A percentile compares a stretch with the other conserved stretches of the same genome.
Evolutionary conservation across 2,329 filamentous ascomycete genomes (phyloP).

Genomic region (Chaetothyriales sp.): DNA sequence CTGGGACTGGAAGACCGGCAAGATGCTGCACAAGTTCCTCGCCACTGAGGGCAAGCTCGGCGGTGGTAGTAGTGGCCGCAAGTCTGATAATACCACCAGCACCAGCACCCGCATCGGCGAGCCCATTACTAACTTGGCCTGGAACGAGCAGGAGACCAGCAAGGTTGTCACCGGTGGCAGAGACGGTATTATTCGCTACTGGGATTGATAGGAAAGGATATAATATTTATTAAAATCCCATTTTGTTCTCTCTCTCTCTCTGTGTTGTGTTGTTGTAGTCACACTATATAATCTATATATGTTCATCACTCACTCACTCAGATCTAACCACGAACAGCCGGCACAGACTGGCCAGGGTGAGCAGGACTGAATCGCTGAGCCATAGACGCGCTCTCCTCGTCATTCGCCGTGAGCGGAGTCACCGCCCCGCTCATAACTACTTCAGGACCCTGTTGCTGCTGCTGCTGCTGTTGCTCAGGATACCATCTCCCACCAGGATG

Average conservation of each 20-base stretch:
- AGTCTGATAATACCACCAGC: too few species aligned
- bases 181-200: conserved; percentile 79
- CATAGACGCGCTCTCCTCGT: background rate
- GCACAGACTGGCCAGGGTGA: background rate
- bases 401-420: background rate
- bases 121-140: conserved; percentile 72
- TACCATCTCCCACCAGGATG: conserved; percentile 34
- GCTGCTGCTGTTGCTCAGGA: conserved; percentile 18
- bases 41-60: conserved; percentile 41
- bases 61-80: background rate
- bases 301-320: background rate
- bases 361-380: background rate
- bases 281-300: background rate
- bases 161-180: conserved; percentile 84
- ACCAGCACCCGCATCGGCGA: conserved; percentile 42
- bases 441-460: background rate
- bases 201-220: conserved; percentile 47
- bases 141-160: conserved; percentile 95
- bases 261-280: too few species aligned
- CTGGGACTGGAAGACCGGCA: conserved; percentile 99
- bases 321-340: background rate
- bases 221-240: too few species aligned
- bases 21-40: conserved; percentile 94
- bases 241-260: too few species aligned
- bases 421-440: background rate